A percentile compares a stretch with the other conserved stretches of the same genome.
Evolutionary conservation across 2,329 filamentous ascomycete species (phyloP).

Genomic region (Dothiorella sarmentorum): DNA sequence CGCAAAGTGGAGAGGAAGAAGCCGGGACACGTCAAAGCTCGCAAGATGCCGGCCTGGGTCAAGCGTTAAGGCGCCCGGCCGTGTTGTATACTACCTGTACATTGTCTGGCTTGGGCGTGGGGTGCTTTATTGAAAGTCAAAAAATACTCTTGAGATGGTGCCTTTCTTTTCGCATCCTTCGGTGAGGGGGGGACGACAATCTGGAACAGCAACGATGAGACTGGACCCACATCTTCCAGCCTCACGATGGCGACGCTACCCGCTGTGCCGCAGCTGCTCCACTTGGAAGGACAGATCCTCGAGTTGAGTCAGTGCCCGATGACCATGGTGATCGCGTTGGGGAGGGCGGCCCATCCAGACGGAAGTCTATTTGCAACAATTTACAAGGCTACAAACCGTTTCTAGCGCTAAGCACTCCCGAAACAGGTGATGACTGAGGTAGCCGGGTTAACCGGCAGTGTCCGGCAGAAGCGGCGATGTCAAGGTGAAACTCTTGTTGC

Average conservation of each 20-base stretch:
- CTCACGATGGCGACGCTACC: not conserved
- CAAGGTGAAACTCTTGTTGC: conserved; percentile 10
- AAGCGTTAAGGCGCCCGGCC: conserved; percentile 57
- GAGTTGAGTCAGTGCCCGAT: not conserved
- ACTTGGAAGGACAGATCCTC: not conserved
- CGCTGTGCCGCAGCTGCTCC: not conserved
- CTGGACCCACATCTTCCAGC: not conserved
- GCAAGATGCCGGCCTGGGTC: conserved; percentile 98
- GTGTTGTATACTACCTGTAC: conserved; percentile 13
- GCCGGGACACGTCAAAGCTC: conserved; percentile 89
- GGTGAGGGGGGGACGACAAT: not conserved
- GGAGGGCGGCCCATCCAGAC: not conserved
- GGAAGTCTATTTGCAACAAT: conserved; percentile 19
- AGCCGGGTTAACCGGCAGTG: conserved; percentile 1
- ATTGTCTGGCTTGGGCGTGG: conserved; percentile 5
- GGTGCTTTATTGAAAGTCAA: conserved; percentile 10
- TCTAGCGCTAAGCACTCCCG: conserved; percentile 8
- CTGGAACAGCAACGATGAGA: not conserved
- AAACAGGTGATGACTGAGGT: conserved; percentile 7
- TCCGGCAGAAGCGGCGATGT: not conserved
- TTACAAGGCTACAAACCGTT: conserved; percentile 11
- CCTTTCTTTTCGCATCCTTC: not conserved
- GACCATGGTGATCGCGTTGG: not conserved
- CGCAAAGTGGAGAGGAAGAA: conserved; percentile 98
- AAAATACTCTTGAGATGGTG: conserved; percentile 7